Evolutionary conservation across 352 stramenopile species (phyloP), one percentile per base, ranked within the genome.

Genomic region (Globisporangium yorkense): DNA sequence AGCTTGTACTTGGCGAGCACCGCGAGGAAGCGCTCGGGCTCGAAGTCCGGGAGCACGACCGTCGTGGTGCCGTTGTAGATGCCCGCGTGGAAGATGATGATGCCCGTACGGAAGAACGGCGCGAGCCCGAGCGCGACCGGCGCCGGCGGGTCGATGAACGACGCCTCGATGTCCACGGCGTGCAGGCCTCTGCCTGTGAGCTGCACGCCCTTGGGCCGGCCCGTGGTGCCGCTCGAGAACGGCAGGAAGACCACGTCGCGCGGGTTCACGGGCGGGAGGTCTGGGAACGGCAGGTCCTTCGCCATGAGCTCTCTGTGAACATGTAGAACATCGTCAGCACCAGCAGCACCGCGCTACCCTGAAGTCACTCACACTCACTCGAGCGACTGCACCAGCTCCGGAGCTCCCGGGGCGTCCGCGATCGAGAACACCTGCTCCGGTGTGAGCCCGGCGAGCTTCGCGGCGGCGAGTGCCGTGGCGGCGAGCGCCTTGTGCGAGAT

Each of bases 61-160:
- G 92, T 61, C 15, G 74, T 72, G 57, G 74, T 68, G 21, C 87
- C 85, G 51, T 72, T 73, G 64, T 81, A 83, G 35, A 88, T 72
- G 24, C 67, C 68, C 56, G 84, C 84, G 47, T 97, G 66, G 37
- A 94, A 71, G 18, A 88, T 74, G 37, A 80, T 74, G 20, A 81
- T 91, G 61, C 94, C 96, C 57, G 97, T 97, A 66, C 97, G 93
- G 74, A 97, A 97, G 63, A 97, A 96, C 16, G 91, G 94, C n/a
- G 97, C 54, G n/a, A 97, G 52, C 16, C 63, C 82, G 5, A 63
- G 79, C 31, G 97, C 65, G 57, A 98, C 76, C 71, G 93, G 96
- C 50, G 9, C 49, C 3, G 10, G 55, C 1, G 75, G 71, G 37
- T 86, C 77, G 21, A 88, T 77, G 9, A 56, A 37, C 8, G 53